Evolutionary conservation across 495 filamentous ascomycete species (phyloP), one percentile per base, ranked within the genome.

Genomic region (Aspergillus bridgeri): DNA sequence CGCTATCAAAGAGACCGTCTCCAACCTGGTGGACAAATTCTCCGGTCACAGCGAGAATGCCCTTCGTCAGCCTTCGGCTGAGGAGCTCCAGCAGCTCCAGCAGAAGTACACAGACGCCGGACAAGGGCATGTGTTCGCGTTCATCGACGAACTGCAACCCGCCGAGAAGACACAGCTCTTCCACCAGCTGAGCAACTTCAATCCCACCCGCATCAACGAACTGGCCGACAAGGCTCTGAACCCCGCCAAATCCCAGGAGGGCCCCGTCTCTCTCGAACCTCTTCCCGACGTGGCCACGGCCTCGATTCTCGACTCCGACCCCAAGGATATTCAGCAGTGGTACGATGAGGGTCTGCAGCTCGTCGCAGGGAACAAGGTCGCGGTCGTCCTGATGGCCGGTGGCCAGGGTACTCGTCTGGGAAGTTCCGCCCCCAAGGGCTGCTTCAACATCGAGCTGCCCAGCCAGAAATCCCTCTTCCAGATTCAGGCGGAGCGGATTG

Each of bases 381-480:
- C 87, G 9, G 94, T 99, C 24, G 92, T 99, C 27, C 79, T 99
- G 66, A 92, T 99, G 87, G 94, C 93, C 61, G 94, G 94, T 69
- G 94, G 94, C 5, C 94, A 99, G 76, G 94, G 94, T 62, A 98
- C 94, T 49, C 85, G 94, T 38, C 75, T 99, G 29, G 94, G 94
- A 62, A 96, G 92, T 80, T 93, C 91, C 19, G 92, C 86, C 6
- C 94, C 94, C 57, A 99, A 99, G 78, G 94, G 94, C 17, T 96
- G 91, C 79, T 99, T 88, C 75, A 86, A 99, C 66, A 96, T 99
- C 67, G 91, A 91, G 42, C 82, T 99, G 55, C 87, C 92, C 27
- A 96, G 91, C 62, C 71, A 87, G 65, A 99, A 99, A 77, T 89
- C 90, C 0, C 85, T 99, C 24, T 99, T 99, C 82, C 91, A 97